Evolutionary conservation across 139 green algal species (phyloP), one percentile per base, ranked within the genome.

Genomic region (Zygnema circumcarinatum): DNA sequence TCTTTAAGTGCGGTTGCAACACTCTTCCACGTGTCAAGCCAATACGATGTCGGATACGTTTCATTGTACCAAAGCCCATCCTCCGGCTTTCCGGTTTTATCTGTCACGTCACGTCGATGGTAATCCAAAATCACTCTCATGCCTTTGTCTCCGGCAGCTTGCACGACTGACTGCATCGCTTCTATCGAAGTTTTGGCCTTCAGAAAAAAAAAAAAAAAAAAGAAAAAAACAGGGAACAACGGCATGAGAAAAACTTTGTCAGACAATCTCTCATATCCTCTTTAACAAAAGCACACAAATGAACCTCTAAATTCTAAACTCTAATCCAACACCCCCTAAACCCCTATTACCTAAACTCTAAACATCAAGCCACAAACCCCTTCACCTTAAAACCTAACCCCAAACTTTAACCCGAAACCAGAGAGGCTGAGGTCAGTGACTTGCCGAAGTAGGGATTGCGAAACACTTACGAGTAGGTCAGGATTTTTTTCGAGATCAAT

Each of bases 401-500:
- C n/a, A n/a, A n/a, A n/a, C n/a, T n/a, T n/a, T n/a, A n/a, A n/a
- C n/a, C n/a, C n/a, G n/a, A n/a, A n/a, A n/a, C n/a, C n/a, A n/a
- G n/a, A n/a, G n/a, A n/a, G n/a, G n/a, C n/a, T n/a, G n/a, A n/a
- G n/a, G n/a, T n/a, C n/a, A n/a, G n/a, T n/a, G n/a, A n/a, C n/a
- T n/a, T n/a, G n/a, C n/a, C n/a, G n/a, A n/a, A n/a, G n/a, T n/a
- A n/a, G n/a, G n/a, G n/a, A n/a, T n/a, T n/a, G n/a, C n/a, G n/a
- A n/a, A 62, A 16, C 47, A 20, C 69, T 52, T 78, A 78, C 69
- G 7, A 38, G 7, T 22, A 78, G 69, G 11, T 3, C 16, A 16
- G 75, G 75, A 54, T 83, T 83, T 42, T 20, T 29, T 42, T n/a
- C 32, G 72, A 84, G 81, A 76, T 88, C 38, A 36, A 88, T 84